Evolutionary conservation across 805 yeast species (phyloP), one percentile per base, ranked within the genome.

Genomic region (Blastobotrys mokoenaii): DNA sequence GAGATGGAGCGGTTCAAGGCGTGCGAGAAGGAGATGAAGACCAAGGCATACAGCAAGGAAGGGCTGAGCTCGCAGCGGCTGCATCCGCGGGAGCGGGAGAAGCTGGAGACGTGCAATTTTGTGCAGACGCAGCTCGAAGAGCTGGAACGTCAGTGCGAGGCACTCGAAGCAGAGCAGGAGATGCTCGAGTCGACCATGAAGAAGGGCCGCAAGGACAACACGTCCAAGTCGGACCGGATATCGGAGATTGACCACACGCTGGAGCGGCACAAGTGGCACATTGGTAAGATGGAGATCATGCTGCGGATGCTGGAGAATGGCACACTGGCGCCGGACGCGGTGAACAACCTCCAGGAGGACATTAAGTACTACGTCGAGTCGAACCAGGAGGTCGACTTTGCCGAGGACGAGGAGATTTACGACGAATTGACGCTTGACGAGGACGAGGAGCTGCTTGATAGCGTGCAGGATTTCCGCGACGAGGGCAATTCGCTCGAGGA

Each of bases 1-100:
- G 73, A 93, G 50, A 90, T 90, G 98, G 98, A 90, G 65, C 77
- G 88, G 56, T 93, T 90, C 68, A 93, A 93, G 63, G 90, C 87
- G 46, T 86, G 90, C 55, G 98, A 90, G 65, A 86, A 88, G 66
- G 79, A 82, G 51, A 82, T 86, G 77, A 90, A 90, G 67, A 87
- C 94, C 33, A 90, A 90, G 64, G 96, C 95, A 43, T 90, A 85
- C 62, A 80, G 93, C 29, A 87, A 86, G 59, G 97, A 93, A 64
- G 97, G 97, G 0, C 71, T 90, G 51, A 77, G 79, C 60, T 79
- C 81, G 49, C 73, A 73, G 47, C 69, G 76, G 49, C 70, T 80
- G 38, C 93, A 85, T 60, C 93, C 95, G 9, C 82, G 79, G 51
- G 90, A 85, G 60, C 76, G 79, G 59, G 88, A 84, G 64, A 84